These are phyloP conservation scores for Fibroporia radiculosa DNA, from an alignment of 768 basidiomycete species.

Conservation along the genomic window DNA sequence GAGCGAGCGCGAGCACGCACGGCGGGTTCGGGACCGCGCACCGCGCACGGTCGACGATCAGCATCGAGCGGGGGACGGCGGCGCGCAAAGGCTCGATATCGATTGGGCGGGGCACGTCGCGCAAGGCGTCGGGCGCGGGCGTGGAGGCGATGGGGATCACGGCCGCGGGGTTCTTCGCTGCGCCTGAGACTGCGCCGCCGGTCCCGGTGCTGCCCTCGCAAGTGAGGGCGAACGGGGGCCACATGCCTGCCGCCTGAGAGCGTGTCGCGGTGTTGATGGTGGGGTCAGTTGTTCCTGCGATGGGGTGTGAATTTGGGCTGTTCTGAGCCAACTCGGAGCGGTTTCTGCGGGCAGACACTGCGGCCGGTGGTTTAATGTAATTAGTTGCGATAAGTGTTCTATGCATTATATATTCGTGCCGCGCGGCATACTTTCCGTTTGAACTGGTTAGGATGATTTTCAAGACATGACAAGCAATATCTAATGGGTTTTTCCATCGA, in stretches of 20 bases:
- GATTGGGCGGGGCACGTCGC: conserved; percentile 51
- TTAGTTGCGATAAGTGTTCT: no score
- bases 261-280: conserved; percentile 85
- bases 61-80: conserved; percentile 43
- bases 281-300: not conserved
- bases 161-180: conserved; percentile 69
- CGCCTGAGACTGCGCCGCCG: conserved; percentile 34
- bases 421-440: no score
- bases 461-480: no score
- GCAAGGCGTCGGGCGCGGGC: conserved; percentile 61
- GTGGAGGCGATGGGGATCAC: conserved; percentile 74
- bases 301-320: not conserved
- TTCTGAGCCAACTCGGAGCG: no score
- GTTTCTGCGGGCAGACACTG: no score
- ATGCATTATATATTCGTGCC: no score
- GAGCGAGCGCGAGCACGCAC: conserved; percentile 19
- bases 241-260: conserved; percentile 81
- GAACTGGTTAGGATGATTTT: no score
- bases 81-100: conserved; percentile 51
- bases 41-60: conserved; percentile 51
- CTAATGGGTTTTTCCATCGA: no score
- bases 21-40: conserved; percentile 29
- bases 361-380: no score
- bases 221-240: conserved; percentile 5
- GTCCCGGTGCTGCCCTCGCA: conserved; percentile 19